Base-by-base conservation (phyloP, 352 stramenopile species). In the Phytophthora niederhauseri region DNA sequence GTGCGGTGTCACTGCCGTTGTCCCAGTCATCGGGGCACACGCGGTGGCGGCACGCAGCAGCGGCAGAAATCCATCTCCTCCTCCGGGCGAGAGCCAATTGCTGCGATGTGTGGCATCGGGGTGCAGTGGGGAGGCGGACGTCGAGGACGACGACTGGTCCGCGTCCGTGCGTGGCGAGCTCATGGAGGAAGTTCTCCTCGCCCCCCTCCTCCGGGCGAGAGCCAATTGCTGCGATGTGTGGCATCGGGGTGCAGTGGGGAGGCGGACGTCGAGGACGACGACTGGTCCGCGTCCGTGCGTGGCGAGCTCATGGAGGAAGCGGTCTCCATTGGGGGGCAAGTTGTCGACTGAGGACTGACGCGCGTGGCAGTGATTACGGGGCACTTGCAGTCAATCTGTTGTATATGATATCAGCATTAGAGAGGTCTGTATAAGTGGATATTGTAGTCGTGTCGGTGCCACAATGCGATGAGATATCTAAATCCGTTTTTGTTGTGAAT, bases 11-110 rank as follows among this genome's bases (percentile, higher is more conserved):
- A 36, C 19, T 30, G 34, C 2, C 31, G 54, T n/a, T 38, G 57
- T 61, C 57, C 20, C 58, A 72, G 30, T 20, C 20, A 24, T 50
- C 53, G 63, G 34, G 36, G 50, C 65, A 54, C 30, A 54, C 7
- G 55, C 61, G 53, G 59, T 70, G 43, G 50, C 56, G 19, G 67
- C 67, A 31, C 19, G 61, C 22, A 74, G 45, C 41, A 74, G 43
- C 30, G 67, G 61, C 22, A 71, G 50, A 22, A 74, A 67, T 3
- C 28, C 48, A 34, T 20, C 19, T 19, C 26, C 31, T 26, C 28
- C 7, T n/a, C 2, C 15, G 14, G 58, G 22, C 11, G 38, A 22
- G 7, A 28, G 17, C 56, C 46, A 65, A n/a, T 59, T 17, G 15
- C 28, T 6, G 15, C 31, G 20, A 38, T 15, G 36, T 19, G n/a